Evolutionary conservation across 345 rosid genomes (phyloP).

Genomic region (Murraya paniculata): DNA sequence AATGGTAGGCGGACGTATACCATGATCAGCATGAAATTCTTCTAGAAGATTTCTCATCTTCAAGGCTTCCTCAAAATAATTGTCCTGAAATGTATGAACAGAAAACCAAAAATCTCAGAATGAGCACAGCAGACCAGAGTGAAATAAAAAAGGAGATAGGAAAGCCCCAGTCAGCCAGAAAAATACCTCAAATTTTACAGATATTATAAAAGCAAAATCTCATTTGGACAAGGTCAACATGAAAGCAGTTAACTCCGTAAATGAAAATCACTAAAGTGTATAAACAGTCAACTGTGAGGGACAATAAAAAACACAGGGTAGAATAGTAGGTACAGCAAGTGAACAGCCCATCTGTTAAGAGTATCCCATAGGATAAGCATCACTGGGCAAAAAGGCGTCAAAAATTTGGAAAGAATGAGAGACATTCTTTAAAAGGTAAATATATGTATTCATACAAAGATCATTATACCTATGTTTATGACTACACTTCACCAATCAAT

Average conservation of each 20-base stretch:
- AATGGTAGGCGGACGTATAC: slow-evolving; percentile 89
- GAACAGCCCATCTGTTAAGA: neutral
- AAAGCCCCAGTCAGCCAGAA: neutral
- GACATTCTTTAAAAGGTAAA: neutral
- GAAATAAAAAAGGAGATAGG: neutral
- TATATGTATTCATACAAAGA: neutral
- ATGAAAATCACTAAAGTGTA: neutral
- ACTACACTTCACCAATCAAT: neutral
- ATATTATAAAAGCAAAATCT: neutral
- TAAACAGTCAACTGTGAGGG: neutral
- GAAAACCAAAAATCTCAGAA: slow-evolving; percentile 1
- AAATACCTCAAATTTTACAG: neutral
- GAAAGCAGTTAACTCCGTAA: neutral
- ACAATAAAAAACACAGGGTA: neutral
- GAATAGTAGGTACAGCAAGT: neutral
- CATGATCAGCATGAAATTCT: slow-evolving; percentile 82
- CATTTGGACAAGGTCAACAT: neutral
- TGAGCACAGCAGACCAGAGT: slow-evolving; percentile 5
- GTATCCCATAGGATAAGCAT: neutral
- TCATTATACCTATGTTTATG: neutral
- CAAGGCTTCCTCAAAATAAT: slow-evolving; percentile 97
- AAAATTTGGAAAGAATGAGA: neutral
- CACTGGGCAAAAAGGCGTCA: neutral
- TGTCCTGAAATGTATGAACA: slow-evolving; percentile 50
- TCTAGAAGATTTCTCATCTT: slow-evolving; percentile 97